Percentiles rank a stretch among this genome's conserved stretches.
Evolutionary conservation across 371 early-diverging fungal genomes (phyloP).

Genomic region (Blastocladiella emersonii): DNA sequence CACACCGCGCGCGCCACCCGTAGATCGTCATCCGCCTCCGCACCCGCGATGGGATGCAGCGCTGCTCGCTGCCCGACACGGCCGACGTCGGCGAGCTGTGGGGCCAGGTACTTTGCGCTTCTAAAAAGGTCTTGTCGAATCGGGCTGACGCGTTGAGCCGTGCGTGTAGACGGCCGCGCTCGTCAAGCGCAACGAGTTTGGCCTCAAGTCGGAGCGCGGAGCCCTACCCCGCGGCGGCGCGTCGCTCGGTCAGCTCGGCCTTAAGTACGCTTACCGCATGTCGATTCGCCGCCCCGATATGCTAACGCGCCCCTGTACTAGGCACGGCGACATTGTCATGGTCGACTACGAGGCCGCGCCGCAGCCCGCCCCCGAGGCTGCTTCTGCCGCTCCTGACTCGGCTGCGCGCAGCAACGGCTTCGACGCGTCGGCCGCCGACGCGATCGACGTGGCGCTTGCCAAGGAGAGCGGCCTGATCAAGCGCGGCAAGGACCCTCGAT

Average conservation of each 20-base stretch:
- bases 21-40: neutral
- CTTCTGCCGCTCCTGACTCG: neutral
- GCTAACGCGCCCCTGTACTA: neutral
- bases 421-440: constrained; percentile 33
- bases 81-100: neutral
- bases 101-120: neutral
- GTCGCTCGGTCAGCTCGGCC: neutral
- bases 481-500: constrained; percentile 59
- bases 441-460: constrained; percentile 67
- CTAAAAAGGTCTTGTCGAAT: neutral
- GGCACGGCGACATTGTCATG: neutral
- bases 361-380: neutral
- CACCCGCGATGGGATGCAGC: constrained; percentile 3
- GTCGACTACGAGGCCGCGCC: constrained; percentile 3
- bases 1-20: too few species aligned
- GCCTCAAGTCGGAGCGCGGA: neutral
- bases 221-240: neutral
- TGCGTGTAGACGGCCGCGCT: neutral
- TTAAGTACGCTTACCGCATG: neutral
- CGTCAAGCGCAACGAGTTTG: neutral
- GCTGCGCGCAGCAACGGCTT: constrained; percentile 11
- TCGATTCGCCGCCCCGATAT: too few species aligned
- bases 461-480: constrained; percentile 69
- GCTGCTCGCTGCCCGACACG: neutral
- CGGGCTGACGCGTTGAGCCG: neutral